Percentiles rank a stretch among this genome's conserved stretches.
Evolutionary conservation across 305 asterid genomes (phyloP).

Genomic region (Euphrasia arctica): DNA sequence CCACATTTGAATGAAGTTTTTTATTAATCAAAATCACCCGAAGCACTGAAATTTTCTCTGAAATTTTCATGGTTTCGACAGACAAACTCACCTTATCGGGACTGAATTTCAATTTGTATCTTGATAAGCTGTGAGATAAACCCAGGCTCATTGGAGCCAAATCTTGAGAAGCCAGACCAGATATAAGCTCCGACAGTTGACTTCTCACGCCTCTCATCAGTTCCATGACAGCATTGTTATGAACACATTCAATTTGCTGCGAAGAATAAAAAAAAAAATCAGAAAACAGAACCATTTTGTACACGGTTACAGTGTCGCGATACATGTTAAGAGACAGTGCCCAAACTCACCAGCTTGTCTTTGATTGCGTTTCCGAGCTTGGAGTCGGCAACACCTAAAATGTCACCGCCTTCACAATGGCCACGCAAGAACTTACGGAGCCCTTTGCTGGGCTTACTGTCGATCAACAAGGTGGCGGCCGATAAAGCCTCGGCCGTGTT

Average conservation of each 20-base stretch:
- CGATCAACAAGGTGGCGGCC: too few relatives aligned
- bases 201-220: constrained; percentile 94
- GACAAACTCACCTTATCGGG: constrained; percentile 65
- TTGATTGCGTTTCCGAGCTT: too few relatives aligned
- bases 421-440: too few relatives aligned
- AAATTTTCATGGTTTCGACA: too few relatives aligned
- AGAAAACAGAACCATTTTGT: not conserved
- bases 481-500: too few relatives aligned
- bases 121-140: constrained; percentile 78
- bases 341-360: constrained; percentile 85
- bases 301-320: not conserved
- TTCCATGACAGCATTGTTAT: constrained; percentile 88
- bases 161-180: constrained; percentile 80
- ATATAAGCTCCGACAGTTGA: constrained; percentile 72
- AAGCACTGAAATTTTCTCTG: too few relatives aligned
- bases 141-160: constrained; percentile 95
- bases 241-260: constrained; percentile 75
- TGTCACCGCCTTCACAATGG: too few relatives aligned
- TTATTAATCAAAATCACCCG: too few relatives aligned
- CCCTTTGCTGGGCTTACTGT: too few relatives aligned
- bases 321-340: too few relatives aligned
- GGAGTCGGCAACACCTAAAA: constrained; percentile 52
- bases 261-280: not conserved
- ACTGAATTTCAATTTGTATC: constrained; percentile 84
- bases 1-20: too few relatives aligned